Evolutionary conservation across 768 basidiomycete species (phyloP), one percentile per base, ranked within the genome.

Genomic region (Udeniomyces megalosporus): DNA sequence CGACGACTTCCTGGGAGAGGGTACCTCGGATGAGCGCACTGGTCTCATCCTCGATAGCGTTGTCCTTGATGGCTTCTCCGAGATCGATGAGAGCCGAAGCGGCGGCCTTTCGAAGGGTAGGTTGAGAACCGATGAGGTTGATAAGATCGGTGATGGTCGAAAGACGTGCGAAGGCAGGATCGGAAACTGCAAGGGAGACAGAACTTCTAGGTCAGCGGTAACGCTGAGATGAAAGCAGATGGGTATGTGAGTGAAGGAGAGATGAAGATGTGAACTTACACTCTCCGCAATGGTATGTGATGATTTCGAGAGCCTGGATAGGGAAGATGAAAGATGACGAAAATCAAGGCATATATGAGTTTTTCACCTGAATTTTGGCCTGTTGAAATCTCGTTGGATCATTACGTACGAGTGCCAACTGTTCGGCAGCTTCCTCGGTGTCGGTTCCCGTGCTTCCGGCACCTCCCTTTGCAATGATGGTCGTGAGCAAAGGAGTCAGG

Each of bases 1-100:
- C 88, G 69, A 88, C 85, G 0, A 83, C 83, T 68, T 96, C 93
- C 68, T 89, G 87, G n/a, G 80, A 74, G 8, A 96, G 77, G 0
- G 83, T 85, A 2, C 90, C 88, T 11, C 71, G 74, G 26, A 96
- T 75, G 46, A 97, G 75, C 20, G 82, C 79, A 1, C 73, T 68
- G 2, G 82, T 77, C 70, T 99, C 93, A 20, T 76, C 79, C 14
- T 70, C 67, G 1, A 80, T 79, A 0, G 85, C 83, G 22, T 77
- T 83, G 5, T 77, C 75, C 55, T 82, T 79, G 49, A 92, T 84
- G 1, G 88, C 84, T 69, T 86, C 84, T 38, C 85, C 87, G 14
- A 95, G 76, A 58, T 86, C 85, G 12, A 88, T 74, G 17, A 99
- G 79, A 1, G 85, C 80, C 0, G 85, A 83, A 0, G 87, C 84